Conservation (phyloP, 257 asterid genomes). For the Solanum ossicruentum region DNA sequence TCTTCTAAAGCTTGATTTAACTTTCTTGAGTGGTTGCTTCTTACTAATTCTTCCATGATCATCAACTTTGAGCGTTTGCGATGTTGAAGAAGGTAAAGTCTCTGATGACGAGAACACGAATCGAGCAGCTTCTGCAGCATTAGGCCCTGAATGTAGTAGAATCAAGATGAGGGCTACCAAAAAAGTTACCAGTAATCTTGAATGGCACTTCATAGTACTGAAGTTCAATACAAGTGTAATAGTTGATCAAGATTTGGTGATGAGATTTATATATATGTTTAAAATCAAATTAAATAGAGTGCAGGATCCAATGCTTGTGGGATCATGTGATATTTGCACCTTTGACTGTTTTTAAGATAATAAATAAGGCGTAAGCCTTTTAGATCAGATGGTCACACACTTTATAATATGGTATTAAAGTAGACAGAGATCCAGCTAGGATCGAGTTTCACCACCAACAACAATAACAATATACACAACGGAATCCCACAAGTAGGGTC, state of each 20-base stretch:
- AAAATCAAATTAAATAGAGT: not conserved
- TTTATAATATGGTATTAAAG: not conserved
- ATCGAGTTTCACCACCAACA: not conserved
- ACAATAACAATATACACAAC: too few species aligned
- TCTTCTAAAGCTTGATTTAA: constrained; percentile 3
- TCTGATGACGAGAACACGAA: not conserved
- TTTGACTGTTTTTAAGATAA: constrained; percentile 7
- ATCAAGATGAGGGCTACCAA: not conserved
- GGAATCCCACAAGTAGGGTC: too few species aligned
- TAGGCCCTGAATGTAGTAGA: not conserved
- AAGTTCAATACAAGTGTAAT: not conserved
- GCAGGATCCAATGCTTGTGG: constrained; percentile 4
- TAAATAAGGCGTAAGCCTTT: not conserved
- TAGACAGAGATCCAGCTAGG: not conserved
- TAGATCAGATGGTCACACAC: not conserved
- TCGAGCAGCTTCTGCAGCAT: not conserved
- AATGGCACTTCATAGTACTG: not conserved
- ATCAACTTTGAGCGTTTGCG: not conserved
- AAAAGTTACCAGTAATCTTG: not conserved
- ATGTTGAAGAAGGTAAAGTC: not conserved
- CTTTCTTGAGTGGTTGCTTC: constrained; percentile 8
- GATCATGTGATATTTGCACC: constrained; percentile 22
- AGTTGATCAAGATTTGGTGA: not conserved
- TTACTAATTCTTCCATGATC: not conserved
- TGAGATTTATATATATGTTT: not conserved